A percentile compares a stretch with the other conserved stretches of the same genome.
Evolutionary conservation across 176 grass and related monocot genomes (phyloP).

Genomic region (Eleusine indica): DNA sequence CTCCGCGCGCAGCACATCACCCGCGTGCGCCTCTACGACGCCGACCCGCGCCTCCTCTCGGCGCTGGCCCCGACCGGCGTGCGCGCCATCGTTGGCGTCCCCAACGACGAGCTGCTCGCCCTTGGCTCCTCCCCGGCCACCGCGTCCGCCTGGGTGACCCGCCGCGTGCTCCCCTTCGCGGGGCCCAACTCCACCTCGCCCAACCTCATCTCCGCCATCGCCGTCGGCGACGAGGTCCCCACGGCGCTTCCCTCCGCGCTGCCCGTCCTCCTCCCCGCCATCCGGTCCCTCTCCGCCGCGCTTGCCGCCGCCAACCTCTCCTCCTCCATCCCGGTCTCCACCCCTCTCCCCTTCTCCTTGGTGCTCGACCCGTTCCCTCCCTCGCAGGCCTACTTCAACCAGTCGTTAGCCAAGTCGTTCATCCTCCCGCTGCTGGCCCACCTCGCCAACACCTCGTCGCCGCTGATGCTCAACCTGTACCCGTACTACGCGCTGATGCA

Average conservation of each 20-base stretch:
- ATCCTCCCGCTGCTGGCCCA: slow-evolving; percentile 71
- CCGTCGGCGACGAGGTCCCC: slow-evolving; percentile 84
- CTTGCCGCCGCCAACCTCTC: slow-evolving; percentile 75
- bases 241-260: slow-evolving; percentile 68
- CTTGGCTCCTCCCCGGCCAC: slow-evolving; percentile 76
- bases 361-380: slow-evolving; percentile 87
- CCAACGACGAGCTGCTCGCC: slow-evolving; percentile 89
- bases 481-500: slow-evolving; percentile 96
- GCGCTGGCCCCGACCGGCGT: slow-evolving; percentile 62
- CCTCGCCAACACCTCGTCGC: slow-evolving; percentile 75
- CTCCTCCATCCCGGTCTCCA: slow-evolving; percentile 83
- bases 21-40: slow-evolving; percentile 84
- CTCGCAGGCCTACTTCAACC: slow-evolving; percentile 96
- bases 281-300: slow-evolving; percentile 62
- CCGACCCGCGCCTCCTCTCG: slow-evolving; percentile 68
- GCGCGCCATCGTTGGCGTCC: slow-evolving; percentile 78
- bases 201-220: slow-evolving; percentile 60
- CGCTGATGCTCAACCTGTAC: slow-evolving; percentile 95
- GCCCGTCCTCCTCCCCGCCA: slow-evolving; percentile 81
- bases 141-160: slow-evolving; percentile 67
- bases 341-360: slow-evolving; percentile 88
- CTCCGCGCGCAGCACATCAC: slow-evolving; percentile 76
- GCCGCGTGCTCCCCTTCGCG: slow-evolving; percentile 65
- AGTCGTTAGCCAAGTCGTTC: slow-evolving; percentile 60
- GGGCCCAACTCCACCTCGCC: slow-evolving; percentile 38